Evolutionary conservation across 2,329 filamentous ascomycete genomes (phyloP).

Genomic region (Epicoccum nigrum): DNA sequence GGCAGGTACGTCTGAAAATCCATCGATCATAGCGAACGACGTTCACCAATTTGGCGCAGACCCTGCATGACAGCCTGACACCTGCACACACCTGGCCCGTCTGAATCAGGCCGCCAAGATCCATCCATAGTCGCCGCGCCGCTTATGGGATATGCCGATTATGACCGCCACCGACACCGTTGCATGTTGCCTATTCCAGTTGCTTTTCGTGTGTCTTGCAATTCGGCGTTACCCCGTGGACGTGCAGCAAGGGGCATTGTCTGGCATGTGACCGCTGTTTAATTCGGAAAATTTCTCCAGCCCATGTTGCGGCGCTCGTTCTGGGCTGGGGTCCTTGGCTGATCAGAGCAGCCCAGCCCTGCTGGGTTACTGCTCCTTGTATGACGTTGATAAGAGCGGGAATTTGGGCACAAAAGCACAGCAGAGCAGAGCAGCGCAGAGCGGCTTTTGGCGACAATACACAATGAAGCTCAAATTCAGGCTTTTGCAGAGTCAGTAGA

Average conservation of each 20-base stretch:
- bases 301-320: neutral
- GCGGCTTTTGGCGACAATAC: constrained; percentile 2
- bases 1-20: constrained; percentile 3
- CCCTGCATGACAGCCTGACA: constrained; percentile 11
- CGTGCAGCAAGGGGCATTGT: neutral
- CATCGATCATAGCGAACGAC: constrained; percentile 17
- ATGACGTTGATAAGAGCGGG: constrained; percentile 7
- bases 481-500: too few relatives aligned
- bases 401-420: too few relatives aligned
- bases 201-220: too few relatives aligned
- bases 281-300: constrained; percentile 5
- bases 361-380: neutral
- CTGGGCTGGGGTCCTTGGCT: constrained; percentile 1
- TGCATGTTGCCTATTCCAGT: too few relatives aligned
- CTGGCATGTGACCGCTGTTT: neutral
- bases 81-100: neutral
- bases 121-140: neutral
- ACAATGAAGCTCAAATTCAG: neutral
- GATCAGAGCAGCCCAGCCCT: constrained; percentile 12
- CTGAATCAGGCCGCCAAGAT: neutral
- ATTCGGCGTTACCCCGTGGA: neutral
- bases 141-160: neutral
- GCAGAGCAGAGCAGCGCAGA: constrained; percentile 1
- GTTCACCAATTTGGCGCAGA: constrained; percentile 11
- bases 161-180: neutral